A percentile compares a stretch with the other conserved stretches of the same genome.
Conservation (phyloP, 2,329 filamentous ascomycete species). For the Botrytis squamosa region DNA sequence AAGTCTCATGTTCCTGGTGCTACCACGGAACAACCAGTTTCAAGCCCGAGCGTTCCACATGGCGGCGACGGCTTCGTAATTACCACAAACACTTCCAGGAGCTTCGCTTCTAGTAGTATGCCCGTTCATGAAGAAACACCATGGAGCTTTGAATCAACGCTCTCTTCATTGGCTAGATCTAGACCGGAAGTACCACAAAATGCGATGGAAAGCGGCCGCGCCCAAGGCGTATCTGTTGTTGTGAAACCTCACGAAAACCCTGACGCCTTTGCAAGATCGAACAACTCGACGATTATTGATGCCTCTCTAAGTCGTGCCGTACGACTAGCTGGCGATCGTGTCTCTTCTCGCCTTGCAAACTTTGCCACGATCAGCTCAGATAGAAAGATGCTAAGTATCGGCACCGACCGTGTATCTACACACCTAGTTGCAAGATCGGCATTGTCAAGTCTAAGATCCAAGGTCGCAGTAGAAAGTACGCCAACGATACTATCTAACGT, state of each 20-base stretch:
- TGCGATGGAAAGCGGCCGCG: not conserved
- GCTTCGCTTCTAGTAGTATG: not conserved
- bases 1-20: not conserved
- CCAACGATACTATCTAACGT: not conserved
- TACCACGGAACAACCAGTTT: not conserved
- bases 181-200: not conserved
- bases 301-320: not conserved
- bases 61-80: not conserved
- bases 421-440: not conserved
- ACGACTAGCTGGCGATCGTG: not conserved
- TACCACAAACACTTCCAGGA: not conserved
- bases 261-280: not conserved
- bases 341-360: not conserved
- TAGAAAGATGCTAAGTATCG: not conserved
- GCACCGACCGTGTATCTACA: not conserved
- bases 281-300: not conserved
- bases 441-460: slow-evolving; percentile 5
- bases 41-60: not conserved
- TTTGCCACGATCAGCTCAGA: not conserved
- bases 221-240: not conserved
- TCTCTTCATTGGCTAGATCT: not conserved
- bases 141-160: not conserved
- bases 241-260: not conserved
- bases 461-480: not conserved
- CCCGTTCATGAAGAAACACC: not conserved